Percentiles rank a stretch among this genome's conserved stretches.
Conservation (phyloP, 441 rosid species). For the Brassica hybrid region DNA sequence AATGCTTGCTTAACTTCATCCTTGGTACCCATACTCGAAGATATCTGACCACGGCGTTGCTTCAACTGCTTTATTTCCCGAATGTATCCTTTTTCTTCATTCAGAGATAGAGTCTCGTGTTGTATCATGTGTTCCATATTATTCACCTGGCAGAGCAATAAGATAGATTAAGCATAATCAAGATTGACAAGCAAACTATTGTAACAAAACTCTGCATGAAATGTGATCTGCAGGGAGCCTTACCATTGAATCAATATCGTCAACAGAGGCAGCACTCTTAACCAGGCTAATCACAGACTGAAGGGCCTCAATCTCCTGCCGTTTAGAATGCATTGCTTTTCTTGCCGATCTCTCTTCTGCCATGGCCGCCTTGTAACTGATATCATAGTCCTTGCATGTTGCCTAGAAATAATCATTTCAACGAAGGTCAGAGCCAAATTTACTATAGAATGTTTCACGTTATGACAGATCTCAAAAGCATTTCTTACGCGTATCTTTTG, state of each 20-base stretch:
- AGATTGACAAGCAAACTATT: constrained; percentile 12
- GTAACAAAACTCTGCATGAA: constrained; percentile 16
- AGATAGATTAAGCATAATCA: constrained; percentile 32
- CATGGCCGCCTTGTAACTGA: constrained; percentile 50
- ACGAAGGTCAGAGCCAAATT: constrained; percentile 38
- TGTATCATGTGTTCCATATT: constrained; percentile 72
- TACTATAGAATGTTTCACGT: constrained; percentile 10
- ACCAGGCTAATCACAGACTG: constrained; percentile 57
- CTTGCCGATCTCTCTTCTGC: constrained; percentile 70
- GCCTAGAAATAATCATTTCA: constrained; percentile 52
- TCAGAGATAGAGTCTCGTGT: constrained; percentile 74
- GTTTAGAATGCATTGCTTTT: constrained; percentile 60
- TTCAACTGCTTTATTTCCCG: constrained; percentile 77
- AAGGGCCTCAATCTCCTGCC: constrained; percentile 72
- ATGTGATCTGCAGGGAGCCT: constrained; percentile 21
- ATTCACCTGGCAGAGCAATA: constrained; percentile 56
- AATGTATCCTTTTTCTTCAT: constrained; percentile 78
- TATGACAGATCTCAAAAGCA: constrained; percentile 27
- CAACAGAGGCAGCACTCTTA: constrained; percentile 59
- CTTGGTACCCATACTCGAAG: constrained; percentile 60
- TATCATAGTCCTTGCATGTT: constrained; percentile 50
- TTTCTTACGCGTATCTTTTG: constrained; percentile 58
- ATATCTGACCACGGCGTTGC: constrained; percentile 61
- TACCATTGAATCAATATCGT: constrained; percentile 72
- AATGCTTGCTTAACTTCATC: constrained; percentile 66